Evolutionary conservation across 2,329 filamentous ascomycete species (phyloP).

Genomic region (Sporothrix sp.): DNA sequence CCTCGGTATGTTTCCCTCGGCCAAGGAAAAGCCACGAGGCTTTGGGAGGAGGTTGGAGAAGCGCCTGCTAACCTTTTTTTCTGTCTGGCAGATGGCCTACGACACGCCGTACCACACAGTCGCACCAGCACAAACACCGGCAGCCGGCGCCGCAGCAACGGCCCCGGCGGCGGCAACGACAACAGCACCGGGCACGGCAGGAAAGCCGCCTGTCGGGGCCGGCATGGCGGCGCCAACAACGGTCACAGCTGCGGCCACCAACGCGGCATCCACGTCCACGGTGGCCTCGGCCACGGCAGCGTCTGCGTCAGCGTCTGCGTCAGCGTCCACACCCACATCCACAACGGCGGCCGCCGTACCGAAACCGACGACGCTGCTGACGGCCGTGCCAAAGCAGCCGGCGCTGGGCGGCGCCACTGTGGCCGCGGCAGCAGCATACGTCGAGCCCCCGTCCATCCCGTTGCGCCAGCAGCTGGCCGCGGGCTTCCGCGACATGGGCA

Average conservation of each 20-base stretch:
- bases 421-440: constrained; percentile 17
- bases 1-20: constrained; percentile 60
- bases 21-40: too few relatives aligned
- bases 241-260: constrained; percentile 1
- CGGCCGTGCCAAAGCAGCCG: constrained; percentile 17
- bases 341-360: background rate
- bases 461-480: constrained; percentile 70
- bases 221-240: constrained; percentile 1
- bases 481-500: constrained; percentile 93
- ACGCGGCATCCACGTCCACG: background rate
- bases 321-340: background rate
- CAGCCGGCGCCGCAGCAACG: constrained; percentile 4
- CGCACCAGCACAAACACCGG: constrained; percentile 16
- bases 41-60: too few relatives aligned
- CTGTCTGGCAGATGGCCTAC: constrained; percentile 99
- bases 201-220: background rate
- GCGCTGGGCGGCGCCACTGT: constrained; percentile 22
- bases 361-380: background rate
- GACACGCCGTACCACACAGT: constrained; percentile 70
- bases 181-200: background rate
- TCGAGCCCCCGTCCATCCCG: constrained; percentile 53
- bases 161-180: background rate
- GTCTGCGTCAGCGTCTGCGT: background rate
- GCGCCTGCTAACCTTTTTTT: too few relatives aligned
- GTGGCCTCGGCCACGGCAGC: background rate